Evolutionary conservation across 805 yeast genomes (phyloP).

Genomic region (Soucietia sequanensis): DNA sequence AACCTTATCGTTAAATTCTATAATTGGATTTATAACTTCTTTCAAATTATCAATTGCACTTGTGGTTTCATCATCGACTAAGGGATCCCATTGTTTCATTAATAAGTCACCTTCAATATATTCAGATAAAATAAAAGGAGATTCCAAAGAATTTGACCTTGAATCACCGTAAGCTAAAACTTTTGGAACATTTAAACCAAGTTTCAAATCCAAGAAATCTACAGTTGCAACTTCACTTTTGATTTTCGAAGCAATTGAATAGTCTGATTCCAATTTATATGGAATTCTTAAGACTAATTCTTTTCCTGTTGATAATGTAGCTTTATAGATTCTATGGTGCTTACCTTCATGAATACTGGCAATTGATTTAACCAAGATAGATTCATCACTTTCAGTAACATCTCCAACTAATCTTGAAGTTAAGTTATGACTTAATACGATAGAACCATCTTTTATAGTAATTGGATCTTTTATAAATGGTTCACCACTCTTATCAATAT

Average conservation of each 20-base stretch:
- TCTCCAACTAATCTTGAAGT: conserved; percentile 43
- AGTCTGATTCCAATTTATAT: conserved; percentile 68
- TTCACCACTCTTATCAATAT: conserved; percentile 20
- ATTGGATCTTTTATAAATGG: conserved; percentile 25
- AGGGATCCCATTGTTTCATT: conserved; percentile 91
- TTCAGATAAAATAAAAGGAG: conserved; percentile 83
- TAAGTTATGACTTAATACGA: conserved; percentile 50
- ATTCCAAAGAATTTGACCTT: conserved; percentile 57
- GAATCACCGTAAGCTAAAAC: conserved; percentile 66
- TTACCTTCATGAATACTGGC: conserved; percentile 91
- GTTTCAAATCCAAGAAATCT: conserved; percentile 70
- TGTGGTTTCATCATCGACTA: conserved; percentile 53
- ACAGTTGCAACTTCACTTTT: conserved; percentile 92
- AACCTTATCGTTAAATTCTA: conserved; percentile 60
- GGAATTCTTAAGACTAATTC: conserved; percentile 81
- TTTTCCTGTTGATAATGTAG: conserved; percentile 60
- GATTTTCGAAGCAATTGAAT: conserved; percentile 62
- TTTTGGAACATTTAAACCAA: conserved; percentile 70
- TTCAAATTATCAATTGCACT: conserved; percentile 49
- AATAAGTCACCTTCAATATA: conserved; percentile 73
- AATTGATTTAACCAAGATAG: conserved; percentile 59
- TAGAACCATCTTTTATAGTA: conserved; percentile 43
- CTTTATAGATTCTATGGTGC: conserved; percentile 83
- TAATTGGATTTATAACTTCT: conserved; percentile 67
- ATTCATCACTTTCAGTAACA: conserved; percentile 39